phyloP scores from a whole-genome alignment of 2,329 filamentous ascomycete genomes.

The Clarireedia hainanense region DNA sequence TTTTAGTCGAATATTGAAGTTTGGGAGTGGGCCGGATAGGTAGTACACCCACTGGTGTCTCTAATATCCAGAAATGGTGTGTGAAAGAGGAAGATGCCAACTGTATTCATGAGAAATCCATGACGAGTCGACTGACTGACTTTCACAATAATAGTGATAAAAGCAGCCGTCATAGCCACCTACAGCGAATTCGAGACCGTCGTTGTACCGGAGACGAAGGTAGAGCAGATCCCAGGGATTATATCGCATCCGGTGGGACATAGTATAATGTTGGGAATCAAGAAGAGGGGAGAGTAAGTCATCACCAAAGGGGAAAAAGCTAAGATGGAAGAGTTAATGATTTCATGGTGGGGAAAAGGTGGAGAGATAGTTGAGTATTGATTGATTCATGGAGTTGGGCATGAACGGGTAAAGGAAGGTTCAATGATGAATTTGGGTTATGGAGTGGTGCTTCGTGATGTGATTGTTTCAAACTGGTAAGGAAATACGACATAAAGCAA shows the following conservation, averaged over 20 bases:
- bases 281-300: background rate
- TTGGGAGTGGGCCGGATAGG: too few species aligned
- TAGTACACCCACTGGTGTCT: too few species aligned
- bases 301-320: too few species aligned
- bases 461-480: too few species aligned
- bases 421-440: too few species aligned
- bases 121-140: background rate
- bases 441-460: too few species aligned
- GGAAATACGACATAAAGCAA: too few species aligned
- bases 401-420: too few species aligned
- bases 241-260: background rate
- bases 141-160: constrained; percentile 50
- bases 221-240: constrained; percentile 47
- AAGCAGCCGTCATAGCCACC: constrained; percentile 57
- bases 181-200: constrained; percentile 57
- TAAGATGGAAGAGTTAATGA: background rate
- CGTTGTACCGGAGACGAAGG: constrained; percentile 51
- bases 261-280: background rate
- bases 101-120: too few species aligned
- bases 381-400: too few species aligned
- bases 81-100: background rate
- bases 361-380: background rate
- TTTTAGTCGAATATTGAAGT: too few species aligned
- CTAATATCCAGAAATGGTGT: background rate
- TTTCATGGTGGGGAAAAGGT: background rate